A percentile compares a stretch with the other conserved stretches of the same genome.
These are phyloP conservation scores for Scenedesmus sp. DNA, from an alignment of 163 green algal genomes.

Conservation along the genomic window DNA sequence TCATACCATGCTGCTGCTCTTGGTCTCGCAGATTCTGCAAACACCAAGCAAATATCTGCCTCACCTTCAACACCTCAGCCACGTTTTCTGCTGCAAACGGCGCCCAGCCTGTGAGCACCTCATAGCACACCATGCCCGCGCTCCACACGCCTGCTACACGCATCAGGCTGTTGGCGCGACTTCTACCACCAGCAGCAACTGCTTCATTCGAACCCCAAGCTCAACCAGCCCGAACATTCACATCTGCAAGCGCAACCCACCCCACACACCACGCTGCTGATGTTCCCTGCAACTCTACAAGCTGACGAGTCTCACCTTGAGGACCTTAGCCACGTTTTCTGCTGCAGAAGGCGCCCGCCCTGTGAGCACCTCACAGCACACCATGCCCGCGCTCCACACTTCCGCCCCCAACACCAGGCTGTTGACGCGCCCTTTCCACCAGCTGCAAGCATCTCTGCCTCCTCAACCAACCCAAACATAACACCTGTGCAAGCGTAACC, in stretches of 20 bases:
- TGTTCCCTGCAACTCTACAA: not conserved
- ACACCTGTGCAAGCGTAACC: no score
- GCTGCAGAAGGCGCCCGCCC: conserved; percentile 62
- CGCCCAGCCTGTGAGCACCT: conserved; percentile 64
- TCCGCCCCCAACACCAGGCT: no score
- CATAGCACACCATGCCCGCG: conserved; percentile 60
- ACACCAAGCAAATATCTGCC: not conserved
- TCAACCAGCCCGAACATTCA: no score
- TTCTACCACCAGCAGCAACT: no score
- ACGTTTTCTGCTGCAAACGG: conserved; percentile 60
- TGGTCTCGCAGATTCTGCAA: not conserved
- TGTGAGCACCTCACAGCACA: conserved; percentile 66
- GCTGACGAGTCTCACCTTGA: not conserved
- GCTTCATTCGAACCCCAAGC: no score
- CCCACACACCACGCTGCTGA: not conserved
- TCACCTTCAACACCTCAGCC: conserved; percentile 37
- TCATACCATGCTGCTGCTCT: not conserved
- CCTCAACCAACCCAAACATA: no score
- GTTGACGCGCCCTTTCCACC: no score
- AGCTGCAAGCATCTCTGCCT: no score
- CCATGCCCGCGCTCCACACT: conserved; percentile 55
- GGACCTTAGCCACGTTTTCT: conserved; percentile 44
- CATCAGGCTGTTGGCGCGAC: no score
- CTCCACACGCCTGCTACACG: conserved; percentile 26
- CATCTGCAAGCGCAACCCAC: no score